Conservation (phyloP, 306 rosid species). For the Cucumis cinereus region DNA sequence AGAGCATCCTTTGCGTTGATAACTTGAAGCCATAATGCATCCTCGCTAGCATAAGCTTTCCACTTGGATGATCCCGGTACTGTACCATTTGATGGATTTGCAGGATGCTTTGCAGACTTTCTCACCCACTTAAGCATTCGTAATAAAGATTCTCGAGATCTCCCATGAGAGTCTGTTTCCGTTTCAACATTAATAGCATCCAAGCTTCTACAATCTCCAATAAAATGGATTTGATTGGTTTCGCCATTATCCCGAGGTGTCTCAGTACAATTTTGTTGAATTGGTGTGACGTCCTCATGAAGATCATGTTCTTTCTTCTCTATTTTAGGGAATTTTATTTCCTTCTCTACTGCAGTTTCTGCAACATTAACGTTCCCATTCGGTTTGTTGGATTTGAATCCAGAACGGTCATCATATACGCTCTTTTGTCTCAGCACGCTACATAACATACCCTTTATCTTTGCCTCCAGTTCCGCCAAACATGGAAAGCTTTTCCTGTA, state of each 20-base stretch:
- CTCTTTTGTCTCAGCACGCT: not conserved
- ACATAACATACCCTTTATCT: conserved; percentile 29
- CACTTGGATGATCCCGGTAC: conserved; percentile 50
- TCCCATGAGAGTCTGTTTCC: conserved; percentile 25
- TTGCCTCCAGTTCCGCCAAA: conserved; percentile 38
- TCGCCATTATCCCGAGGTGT: not conserved
- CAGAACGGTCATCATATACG: conserved; percentile 12
- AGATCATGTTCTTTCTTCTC: conserved; percentile 7
- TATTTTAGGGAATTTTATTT: conserved; percentile 12
- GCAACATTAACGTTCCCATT: conserved; percentile 8
- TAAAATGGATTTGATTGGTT: not conserved
- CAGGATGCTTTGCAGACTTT: conserved; percentile 36
- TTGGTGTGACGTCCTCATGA: not conserved
- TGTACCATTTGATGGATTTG: conserved; percentile 27
- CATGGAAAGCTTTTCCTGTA: conserved; percentile 9
- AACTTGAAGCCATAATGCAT: conserved; percentile 38
- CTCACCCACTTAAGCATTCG: conserved; percentile 66
- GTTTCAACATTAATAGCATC: conserved; percentile 18
- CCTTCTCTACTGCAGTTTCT: conserved; percentile 12
- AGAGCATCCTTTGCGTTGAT: conserved; percentile 45
- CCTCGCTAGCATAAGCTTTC: conserved; percentile 32
- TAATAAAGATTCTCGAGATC: conserved; percentile 46
- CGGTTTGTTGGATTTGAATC: conserved; percentile 20
- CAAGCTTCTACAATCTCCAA: conserved; percentile 10
- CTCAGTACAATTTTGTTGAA: conserved; percentile 14